Percentiles rank a stretch among this genome's conserved stretches.
Evolutionary conservation across 495 filamentous ascomycete genomes (phyloP).

Genomic region (Podospora tetraspora): DNA sequence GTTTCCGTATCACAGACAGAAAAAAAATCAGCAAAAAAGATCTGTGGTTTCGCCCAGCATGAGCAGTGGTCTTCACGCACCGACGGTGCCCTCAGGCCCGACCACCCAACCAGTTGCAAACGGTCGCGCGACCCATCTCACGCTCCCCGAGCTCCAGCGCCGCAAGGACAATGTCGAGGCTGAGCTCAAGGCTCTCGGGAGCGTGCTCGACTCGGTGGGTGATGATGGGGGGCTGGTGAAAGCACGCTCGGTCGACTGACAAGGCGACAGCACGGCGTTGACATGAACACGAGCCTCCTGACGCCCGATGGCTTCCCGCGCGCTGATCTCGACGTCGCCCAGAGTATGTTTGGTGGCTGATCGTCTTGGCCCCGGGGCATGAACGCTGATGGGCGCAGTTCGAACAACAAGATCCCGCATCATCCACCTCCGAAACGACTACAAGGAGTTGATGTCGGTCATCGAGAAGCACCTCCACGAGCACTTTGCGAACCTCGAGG

Average conservation of each 20-base stretch:
- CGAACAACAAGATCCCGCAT: conserved; percentile 86
- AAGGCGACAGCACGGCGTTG: conserved; percentile 70
- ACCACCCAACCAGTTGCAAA: conserved; percentile 47
- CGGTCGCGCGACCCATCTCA: conserved; percentile 52
- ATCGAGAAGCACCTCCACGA: conserved; percentile 81
- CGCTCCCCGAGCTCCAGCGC: conserved; percentile 52
- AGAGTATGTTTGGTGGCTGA: conserved; percentile 54
- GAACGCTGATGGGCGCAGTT: conserved; percentile 49
- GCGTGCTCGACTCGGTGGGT: conserved; percentile 82
- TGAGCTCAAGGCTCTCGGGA: conserved; percentile 76
- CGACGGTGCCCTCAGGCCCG: conserved; percentile 68
- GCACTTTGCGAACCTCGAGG: conserved; percentile 57
- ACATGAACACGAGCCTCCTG: conserved; percentile 83
- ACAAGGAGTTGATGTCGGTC: conserved; percentile 76
- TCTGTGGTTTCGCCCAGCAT: conserved; percentile 6
- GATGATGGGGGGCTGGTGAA: not conserved
- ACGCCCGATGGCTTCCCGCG: conserved; percentile 92
- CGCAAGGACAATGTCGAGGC: conserved; percentile 79
- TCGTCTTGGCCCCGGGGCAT: not conserved
- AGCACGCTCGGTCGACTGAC: conserved; percentile 13
- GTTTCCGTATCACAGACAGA: not conserved
- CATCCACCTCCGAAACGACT: conserved; percentile 85
- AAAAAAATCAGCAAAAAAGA: not conserved
- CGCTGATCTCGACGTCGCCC: conserved; percentile 89
- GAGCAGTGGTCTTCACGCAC: conserved; percentile 59